These are phyloP conservation scores for Trametes meyenii DNA, from an alignment of 768 basidiomycete species.

Conservation along the genomic window DNA sequence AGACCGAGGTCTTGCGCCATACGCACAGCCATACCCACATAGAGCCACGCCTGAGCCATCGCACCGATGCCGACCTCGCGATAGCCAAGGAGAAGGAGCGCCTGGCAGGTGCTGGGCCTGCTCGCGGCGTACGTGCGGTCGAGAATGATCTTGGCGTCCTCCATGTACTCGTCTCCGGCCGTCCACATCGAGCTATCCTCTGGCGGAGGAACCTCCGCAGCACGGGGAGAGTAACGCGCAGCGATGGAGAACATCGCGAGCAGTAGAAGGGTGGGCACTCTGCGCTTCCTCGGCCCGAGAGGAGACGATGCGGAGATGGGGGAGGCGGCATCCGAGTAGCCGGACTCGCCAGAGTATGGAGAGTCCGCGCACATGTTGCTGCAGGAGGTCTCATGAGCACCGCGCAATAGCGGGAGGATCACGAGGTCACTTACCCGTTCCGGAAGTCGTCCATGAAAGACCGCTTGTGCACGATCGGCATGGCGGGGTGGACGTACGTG, in stretches of 20 bases:
- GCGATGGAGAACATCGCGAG: conserved; percentile 86
- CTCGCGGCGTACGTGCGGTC: conserved; percentile 72
- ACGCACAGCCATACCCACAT: conserved; percentile 86
- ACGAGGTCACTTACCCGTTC: conserved; percentile 36
- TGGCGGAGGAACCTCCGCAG: conserved; percentile 37
- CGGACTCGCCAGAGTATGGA: conserved; percentile 35
- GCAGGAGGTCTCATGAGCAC: not conserved
- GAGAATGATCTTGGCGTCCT: conserved; percentile 66
- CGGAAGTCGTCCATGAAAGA: conserved; percentile 64
- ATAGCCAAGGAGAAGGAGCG: conserved; percentile 79
- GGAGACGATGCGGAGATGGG: conserved; percentile 37
- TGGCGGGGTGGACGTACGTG: conserved; percentile 74
- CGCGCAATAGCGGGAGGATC: not conserved
- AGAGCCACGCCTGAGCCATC: conserved; percentile 88
- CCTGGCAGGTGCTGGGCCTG: conserved; percentile 74
- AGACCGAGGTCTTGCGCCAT: conserved; percentile 91
- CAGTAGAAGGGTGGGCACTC: conserved; percentile 66
- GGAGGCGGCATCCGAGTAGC: conserved; percentile 27
- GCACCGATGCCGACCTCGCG: conserved; percentile 87
- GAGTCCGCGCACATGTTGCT: conserved; percentile 32
- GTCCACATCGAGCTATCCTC: conserved; percentile 72
- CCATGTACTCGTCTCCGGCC: conserved; percentile 74
- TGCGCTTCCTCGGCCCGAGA: conserved; percentile 45
- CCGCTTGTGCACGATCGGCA: conserved; percentile 77
- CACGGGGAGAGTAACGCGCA: conserved; percentile 60